A percentile compares a stretch with the other conserved stretches of the same genome.
These are phyloP conservation scores for Immersiella caudata DNA, from an alignment of 495 filamentous ascomycete genomes.

Conservation along the genomic window DNA sequence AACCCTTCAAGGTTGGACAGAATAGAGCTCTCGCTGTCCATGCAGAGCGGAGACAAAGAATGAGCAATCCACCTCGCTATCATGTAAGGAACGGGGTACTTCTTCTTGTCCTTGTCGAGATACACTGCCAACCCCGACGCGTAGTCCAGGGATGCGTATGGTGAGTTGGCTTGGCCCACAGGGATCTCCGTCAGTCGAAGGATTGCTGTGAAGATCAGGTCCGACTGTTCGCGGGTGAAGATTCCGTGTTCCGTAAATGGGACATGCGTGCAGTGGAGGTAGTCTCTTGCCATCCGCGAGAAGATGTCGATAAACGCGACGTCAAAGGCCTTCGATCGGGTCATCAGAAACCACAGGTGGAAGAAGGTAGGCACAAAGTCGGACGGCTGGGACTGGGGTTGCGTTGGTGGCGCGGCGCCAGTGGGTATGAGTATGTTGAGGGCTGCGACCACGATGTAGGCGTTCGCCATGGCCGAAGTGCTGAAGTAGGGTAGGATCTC, in stretches of 20 bases:
- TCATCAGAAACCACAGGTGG: conserved; percentile 93
- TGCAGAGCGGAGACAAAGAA: conserved; percentile 84
- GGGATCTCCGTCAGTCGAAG: conserved; percentile 91
- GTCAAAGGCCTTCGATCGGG: conserved; percentile 85
- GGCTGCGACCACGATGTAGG: conserved; percentile 82
- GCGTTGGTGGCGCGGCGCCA: conserved; percentile 68
- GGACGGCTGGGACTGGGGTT: conserved; percentile 74
- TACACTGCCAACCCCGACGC: conserved; percentile 78
- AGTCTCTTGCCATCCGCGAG: conserved; percentile 83
- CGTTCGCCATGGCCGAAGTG: conserved; percentile 85
- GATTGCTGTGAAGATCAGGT: conserved; percentile 89
- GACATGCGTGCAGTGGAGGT: conserved; percentile 70
- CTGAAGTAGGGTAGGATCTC: conserved; percentile 96
- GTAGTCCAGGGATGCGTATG: conserved; percentile 86
- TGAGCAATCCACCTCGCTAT: conserved; percentile 95
- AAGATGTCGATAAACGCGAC: conserved; percentile 85
- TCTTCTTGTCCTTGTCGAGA: conserved; percentile 88
- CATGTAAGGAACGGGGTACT: conserved; percentile 87
- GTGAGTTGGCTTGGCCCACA: conserved; percentile 91
- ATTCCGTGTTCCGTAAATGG: conserved; percentile 87
- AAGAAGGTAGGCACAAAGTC: conserved; percentile 89
- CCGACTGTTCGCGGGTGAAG: conserved; percentile 88
- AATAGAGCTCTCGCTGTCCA: conserved; percentile 77
- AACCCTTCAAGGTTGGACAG: conserved; percentile 86
- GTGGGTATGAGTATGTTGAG: conserved; percentile 90